Evolutionary conservation across 441 rosid genomes (phyloP), one percentile per base, ranked within the genome.

Genomic region (Croton laevigatus): DNA sequence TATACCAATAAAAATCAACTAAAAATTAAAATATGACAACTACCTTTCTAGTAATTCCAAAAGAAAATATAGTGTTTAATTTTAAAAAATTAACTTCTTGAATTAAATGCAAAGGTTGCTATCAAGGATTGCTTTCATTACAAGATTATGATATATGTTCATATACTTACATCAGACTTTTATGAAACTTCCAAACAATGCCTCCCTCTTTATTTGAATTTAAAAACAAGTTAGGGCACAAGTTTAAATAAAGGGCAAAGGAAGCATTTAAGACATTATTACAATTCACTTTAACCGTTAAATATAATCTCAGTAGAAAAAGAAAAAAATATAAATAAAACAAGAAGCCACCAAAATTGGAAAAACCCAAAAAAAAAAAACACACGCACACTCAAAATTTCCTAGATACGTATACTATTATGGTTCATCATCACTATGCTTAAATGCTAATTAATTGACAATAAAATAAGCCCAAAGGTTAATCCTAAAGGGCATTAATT

Each of bases 391-490:
- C n/a, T n/a, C n/a, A n/a, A n/a, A n/a, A 14, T 14, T 46, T 20
- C 49, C 51, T 38, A 12, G 1, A 8, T 48, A 22, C 49, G 37
- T 46, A 27, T 20, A n/a, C n/a, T n/a, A 53, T 61, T 37, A 3
- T 53, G 46, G n/a, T n/a, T n/a, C n/a, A 13, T 12, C 16, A 67
- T 60, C 40, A n/a, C 7, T 67, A 17, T 27, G 32, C 1, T 27
- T 27, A 27, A 27, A 27, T 27, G 32, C 0, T 63, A 45, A 63
- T 49, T 49, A 19, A 34, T 60, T 59, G 42, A 60, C 51, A 60
- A 19, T 49, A 20, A 12, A 60, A 19, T 49, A 20, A 12, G 66
- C 48, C 59, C 71, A 49, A 60, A 19, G 54, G 34, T 53, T 69
- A 45, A 20, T 46, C 19, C 19, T 19, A 58, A 59, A 27, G 64